Evolutionary conservation across 192 early-diverging fungal genomes (phyloP).

Genomic region (Spinellus fusiger): DNA sequence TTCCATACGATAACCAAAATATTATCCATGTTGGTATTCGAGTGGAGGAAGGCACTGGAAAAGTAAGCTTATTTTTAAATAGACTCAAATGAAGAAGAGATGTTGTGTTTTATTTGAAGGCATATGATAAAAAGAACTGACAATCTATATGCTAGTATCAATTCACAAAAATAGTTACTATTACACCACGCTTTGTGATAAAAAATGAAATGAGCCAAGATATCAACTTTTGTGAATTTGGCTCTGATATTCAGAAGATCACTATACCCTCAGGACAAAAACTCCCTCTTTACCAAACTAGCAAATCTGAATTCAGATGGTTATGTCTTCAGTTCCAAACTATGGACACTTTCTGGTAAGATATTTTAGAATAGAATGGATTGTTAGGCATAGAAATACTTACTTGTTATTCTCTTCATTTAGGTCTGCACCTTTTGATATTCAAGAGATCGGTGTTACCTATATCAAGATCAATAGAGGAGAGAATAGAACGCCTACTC

Average conservation of each 20-base stretch:
- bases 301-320: slow-evolving; percentile 13
- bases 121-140: background rate
- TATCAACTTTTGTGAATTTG: slow-evolving; percentile 55
- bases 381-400: background rate
- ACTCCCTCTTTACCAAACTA: slow-evolving; percentile 8
- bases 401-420: background rate
- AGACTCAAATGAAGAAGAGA: background rate
- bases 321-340: slow-evolving; percentile 12
- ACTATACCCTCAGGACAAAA: background rate
- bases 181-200: slow-evolving; percentile 71
- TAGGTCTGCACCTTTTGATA: slow-evolving; percentile 66
- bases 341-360: slow-evolving; percentile 8
- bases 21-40: slow-evolving; percentile 57
- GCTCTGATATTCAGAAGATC: slow-evolving; percentile 21
- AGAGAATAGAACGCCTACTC: slow-evolving; percentile 35
- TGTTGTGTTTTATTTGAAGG: background rate
- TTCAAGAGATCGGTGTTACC: slow-evolving; percentile 65
- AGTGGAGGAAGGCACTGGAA: slow-evolving; percentile 72
- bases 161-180: slow-evolving; percentile 72
- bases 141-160: slow-evolving; percentile 21
- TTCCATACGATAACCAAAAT: slow-evolving; percentile 32
- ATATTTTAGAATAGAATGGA: background rate
- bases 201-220: slow-evolving; percentile 58
- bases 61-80: slow-evolving; percentile 18
- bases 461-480: slow-evolving; percentile 62